These are phyloP conservation scores for Lyophyllum decastes DNA, from an alignment of 768 basidiomycete genomes.

Conservation along the genomic window DNA sequence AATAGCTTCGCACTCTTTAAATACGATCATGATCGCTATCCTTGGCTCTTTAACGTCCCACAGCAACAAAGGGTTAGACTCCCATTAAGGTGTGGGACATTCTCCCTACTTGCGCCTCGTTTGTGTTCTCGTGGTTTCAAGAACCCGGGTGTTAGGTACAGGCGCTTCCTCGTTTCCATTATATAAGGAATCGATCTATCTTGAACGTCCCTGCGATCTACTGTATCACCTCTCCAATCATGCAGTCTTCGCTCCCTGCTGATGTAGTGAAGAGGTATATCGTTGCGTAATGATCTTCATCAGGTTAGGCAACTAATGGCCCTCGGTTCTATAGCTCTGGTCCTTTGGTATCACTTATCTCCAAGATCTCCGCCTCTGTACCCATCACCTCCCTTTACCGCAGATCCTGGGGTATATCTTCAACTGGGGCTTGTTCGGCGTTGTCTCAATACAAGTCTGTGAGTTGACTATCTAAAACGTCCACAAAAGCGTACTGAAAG, in stretches of 20 bases:
- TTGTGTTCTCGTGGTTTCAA: too few species aligned
- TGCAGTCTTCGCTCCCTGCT: slow-evolving; percentile 12
- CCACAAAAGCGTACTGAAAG: not conserved
- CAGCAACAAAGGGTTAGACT: not conserved
- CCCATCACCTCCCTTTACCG: not conserved
- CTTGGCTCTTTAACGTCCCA: not conserved
- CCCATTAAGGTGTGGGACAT: not conserved
- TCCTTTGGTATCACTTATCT: slow-evolving; percentile 16
- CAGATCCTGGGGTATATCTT: slow-evolving; percentile 31
- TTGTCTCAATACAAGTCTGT: slow-evolving; percentile 32
- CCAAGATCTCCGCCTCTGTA: not conserved
- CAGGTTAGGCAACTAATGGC: not conserved
- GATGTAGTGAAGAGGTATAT: slow-evolving; percentile 16
- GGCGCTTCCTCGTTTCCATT: not conserved
- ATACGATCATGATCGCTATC: not conserved
- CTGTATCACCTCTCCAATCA: not conserved
- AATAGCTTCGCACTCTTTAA: not conserved
- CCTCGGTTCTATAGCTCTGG: slow-evolving; percentile 14
- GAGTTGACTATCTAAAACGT: not conserved
- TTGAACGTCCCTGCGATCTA: not conserved
- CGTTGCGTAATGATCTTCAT: not conserved
- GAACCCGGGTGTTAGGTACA: not conserved
- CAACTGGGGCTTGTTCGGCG: slow-evolving; percentile 29
- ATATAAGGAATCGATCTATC: not conserved
- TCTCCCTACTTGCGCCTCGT: not conserved